These are phyloP conservation scores for Xylaria multiplex DNA, from an alignment of 2,329 filamentous ascomycete species.

Conservation along the genomic window DNA sequence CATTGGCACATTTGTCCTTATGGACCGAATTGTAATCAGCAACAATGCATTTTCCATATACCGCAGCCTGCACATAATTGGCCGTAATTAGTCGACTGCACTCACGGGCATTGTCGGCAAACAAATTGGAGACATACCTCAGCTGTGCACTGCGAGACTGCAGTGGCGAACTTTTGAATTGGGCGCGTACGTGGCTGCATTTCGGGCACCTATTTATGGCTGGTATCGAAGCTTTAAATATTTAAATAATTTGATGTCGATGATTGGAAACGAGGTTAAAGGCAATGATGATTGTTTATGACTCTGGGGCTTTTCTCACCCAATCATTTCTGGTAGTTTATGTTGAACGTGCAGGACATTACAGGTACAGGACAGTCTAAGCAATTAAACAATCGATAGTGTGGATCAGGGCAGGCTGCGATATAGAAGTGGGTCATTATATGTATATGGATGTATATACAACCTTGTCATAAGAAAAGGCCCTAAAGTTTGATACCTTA, in stretches of 20 bases:
- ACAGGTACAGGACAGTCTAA: constrained; percentile 18
- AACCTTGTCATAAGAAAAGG: too few relatives aligned
- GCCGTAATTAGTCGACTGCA: constrained; percentile 17
- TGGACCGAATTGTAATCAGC: constrained; percentile 89
- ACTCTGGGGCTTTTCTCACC: constrained; percentile 1
- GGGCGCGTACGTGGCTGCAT: constrained; percentile 55
- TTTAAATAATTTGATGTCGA: background rate
- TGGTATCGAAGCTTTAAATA: background rate
- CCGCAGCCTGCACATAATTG: constrained; percentile 68
- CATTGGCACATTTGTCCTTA: constrained; percentile 88
- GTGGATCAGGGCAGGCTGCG: background rate
- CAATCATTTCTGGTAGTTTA: background rate
- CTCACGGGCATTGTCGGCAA: background rate
- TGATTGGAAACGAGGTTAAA: constrained; percentile 6
- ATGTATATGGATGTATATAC: constrained; percentile 13
- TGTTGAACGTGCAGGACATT: background rate
- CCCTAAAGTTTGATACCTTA: background rate
- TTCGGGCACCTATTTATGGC: constrained; percentile 10
- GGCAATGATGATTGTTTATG: constrained; percentile 6
- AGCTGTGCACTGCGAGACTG: constrained; percentile 64
- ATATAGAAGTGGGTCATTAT: background rate
- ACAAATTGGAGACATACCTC: constrained; percentile 54
- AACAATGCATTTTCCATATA: constrained; percentile 91
- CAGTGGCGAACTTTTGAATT: constrained; percentile 64
- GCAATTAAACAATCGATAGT: constrained; percentile 29